These are phyloP conservation scores for Phytophthora tubulina DNA, from an alignment of 352 stramenopile genomes.

Conservation along the genomic window DNA sequence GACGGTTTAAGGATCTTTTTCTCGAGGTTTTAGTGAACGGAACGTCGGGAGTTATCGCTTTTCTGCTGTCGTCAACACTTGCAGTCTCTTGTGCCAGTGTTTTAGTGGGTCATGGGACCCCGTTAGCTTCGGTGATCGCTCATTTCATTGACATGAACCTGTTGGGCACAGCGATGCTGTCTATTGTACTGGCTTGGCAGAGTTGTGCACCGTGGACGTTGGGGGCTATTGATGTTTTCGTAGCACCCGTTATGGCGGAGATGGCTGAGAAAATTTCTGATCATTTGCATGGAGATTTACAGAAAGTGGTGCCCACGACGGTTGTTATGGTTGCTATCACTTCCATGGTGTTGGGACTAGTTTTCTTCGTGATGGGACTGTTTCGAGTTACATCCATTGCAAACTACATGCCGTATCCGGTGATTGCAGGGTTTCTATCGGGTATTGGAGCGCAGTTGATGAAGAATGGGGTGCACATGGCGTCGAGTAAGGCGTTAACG, in stretches of 20 bases:
- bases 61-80: conserved; percentile 80
- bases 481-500: conserved; percentile 63
- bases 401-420: conserved; percentile 88
- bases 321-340: conserved; percentile 80
- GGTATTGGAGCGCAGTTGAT: conserved; percentile 83
- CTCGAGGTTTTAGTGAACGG: conserved; percentile 66
- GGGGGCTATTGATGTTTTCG: conserved; percentile 82
- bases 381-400: conserved; percentile 81
- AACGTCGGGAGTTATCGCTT: conserved; percentile 81
- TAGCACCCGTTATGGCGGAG: conserved; percentile 77
- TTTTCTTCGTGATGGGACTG: conserved; percentile 77
- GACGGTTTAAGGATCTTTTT: conserved; percentile 31
- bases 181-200: conserved; percentile 78
- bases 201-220: conserved; percentile 81
- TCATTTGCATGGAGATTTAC: conserved; percentile 67
- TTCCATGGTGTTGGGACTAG: conserved; percentile 65
- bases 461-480: conserved; percentile 86
- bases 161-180: conserved; percentile 74
- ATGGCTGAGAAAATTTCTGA: conserved; percentile 79
- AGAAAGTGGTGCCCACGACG: conserved; percentile 71
- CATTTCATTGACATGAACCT: conserved; percentile 90
- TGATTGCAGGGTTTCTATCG: conserved; percentile 85
- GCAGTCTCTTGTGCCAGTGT: conserved; percentile 85
- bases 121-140: conserved; percentile 66
- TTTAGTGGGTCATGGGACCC: conserved; percentile 72